These are phyloP conservation scores for Linnemannia hyalina DNA, from an alignment of 192 early-diverging fungal genomes.

Conservation along the genomic window DNA sequence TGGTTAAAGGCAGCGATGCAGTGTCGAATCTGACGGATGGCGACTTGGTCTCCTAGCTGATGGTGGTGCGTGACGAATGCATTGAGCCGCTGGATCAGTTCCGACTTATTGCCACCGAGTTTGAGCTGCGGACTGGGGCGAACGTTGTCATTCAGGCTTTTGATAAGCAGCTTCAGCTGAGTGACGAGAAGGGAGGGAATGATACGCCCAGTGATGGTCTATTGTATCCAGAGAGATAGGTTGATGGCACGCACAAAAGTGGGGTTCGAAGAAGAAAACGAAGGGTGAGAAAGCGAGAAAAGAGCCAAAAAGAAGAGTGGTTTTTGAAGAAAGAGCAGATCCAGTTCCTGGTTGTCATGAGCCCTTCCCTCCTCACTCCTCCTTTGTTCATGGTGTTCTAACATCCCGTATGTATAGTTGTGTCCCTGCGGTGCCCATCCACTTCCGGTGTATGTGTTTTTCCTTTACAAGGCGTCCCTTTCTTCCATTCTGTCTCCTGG, in stretches of 20 bases:
- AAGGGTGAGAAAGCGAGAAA: neutral
- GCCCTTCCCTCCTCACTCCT: neutral
- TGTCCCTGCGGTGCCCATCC: neutral
- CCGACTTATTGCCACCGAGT: constrained; percentile 55
- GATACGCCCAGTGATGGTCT: constrained; percentile 57
- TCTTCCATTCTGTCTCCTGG: no score
- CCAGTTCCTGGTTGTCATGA: neutral
- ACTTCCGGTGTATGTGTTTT: no score
- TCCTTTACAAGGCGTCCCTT: no score
- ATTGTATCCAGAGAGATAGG: neutral
- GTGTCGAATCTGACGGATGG: constrained; percentile 55
- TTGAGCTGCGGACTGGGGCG: constrained; percentile 51
- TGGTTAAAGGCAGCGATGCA: constrained; percentile 43
- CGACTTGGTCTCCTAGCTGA: constrained; percentile 40
- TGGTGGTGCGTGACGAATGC: constrained; percentile 38
- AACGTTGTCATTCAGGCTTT: constrained; percentile 50
- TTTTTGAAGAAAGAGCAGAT: neutral
- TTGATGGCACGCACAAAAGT: neutral
- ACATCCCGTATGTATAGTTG: neutral
- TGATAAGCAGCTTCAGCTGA: constrained; percentile 51
- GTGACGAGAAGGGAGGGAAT: constrained; percentile 50
- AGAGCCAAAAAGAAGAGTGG: neutral
- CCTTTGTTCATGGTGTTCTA: neutral
- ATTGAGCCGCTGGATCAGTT: constrained; percentile 33
- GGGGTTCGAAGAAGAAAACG: neutral